Evolutionary conservation across 2,329 filamentous ascomycete genomes (phyloP).

Genomic region (Exophiala viscosa): DNA sequence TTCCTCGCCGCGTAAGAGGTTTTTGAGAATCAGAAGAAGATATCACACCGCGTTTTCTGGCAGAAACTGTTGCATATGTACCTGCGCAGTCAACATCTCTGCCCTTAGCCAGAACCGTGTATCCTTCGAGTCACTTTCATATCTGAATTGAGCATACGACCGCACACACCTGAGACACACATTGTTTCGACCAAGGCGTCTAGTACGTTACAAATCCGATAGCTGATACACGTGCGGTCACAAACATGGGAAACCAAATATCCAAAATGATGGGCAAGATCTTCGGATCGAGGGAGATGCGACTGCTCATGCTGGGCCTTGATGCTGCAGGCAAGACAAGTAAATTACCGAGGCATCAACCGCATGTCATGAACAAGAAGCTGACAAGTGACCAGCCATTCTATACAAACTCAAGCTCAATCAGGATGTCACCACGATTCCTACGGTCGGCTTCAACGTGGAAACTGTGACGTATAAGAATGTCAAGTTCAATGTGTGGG

Average conservation of each 20-base stretch:
- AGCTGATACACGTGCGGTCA: constrained; percentile 2
- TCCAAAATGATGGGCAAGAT: constrained; percentile 98
- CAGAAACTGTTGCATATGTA: too few relatives aligned
- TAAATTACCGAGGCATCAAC: constrained; percentile 32
- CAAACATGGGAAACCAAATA: constrained; percentile 82
- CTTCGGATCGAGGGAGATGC: constrained; percentile 99
- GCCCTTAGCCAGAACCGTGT: too few relatives aligned
- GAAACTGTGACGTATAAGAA: constrained; percentile 99
- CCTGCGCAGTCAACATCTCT: too few relatives aligned
- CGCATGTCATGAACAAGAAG: background rate
- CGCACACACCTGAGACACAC: background rate
- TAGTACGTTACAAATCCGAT: background rate
- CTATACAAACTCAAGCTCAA: constrained; percentile 98
- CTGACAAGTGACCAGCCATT: constrained; percentile 55
- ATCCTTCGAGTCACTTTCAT: too few relatives aligned
- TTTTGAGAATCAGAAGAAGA: too few relatives aligned
- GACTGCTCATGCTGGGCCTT: constrained; percentile 93
- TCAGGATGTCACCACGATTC: constrained; percentile 97
- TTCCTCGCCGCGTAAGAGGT: too few relatives aligned
- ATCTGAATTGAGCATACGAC: background rate
- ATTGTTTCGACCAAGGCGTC: too few relatives aligned
- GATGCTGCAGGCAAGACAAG: constrained; percentile 98
- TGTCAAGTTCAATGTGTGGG: constrained; percentile 99
- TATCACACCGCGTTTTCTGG: too few relatives aligned
- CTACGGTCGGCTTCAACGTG: constrained; percentile 98